A percentile compares a stretch with the other conserved stretches of the same genome.
These are phyloP conservation scores for Papiliotrema nemorosa DNA, from an alignment of 1,284 basidiomycete genomes.

Conservation along the genomic window DNA sequence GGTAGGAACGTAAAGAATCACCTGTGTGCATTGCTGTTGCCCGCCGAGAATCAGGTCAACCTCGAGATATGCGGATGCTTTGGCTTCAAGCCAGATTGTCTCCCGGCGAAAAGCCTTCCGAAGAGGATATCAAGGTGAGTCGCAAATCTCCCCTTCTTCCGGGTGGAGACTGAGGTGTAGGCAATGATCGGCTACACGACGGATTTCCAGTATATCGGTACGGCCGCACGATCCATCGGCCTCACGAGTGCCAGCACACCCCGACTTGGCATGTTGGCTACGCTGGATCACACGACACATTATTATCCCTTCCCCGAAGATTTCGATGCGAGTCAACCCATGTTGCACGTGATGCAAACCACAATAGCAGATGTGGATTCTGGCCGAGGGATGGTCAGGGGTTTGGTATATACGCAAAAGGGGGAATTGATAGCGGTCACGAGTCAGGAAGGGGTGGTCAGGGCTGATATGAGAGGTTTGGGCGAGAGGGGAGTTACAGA, in stretches of 20 bases:
- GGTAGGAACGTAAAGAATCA: slow-evolving; percentile 64
- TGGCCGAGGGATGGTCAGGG: slow-evolving; percentile 71
- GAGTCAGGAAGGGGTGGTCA: slow-evolving; percentile 71
- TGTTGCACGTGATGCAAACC: slow-evolving; percentile 73
- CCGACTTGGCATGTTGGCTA: slow-evolving; percentile 68
- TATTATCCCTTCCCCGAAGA: slow-evolving; percentile 69
- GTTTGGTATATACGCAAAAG: slow-evolving; percentile 68
- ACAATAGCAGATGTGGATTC: slow-evolving; percentile 58
- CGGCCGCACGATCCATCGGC: slow-evolving; percentile 62
- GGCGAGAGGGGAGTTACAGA: slow-evolving; percentile 24
- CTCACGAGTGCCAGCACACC: slow-evolving; percentile 52
- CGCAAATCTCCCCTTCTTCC: not conserved
- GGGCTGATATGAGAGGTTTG: slow-evolving; percentile 36
- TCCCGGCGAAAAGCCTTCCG: slow-evolving; percentile 57
- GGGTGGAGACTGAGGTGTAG: slow-evolving; percentile 48
- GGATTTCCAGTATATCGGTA: slow-evolving; percentile 72
- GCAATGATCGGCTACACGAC: slow-evolving; percentile 83
- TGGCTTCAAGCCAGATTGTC: slow-evolving; percentile 70
- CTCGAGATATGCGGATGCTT: slow-evolving; percentile 58
- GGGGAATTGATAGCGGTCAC: slow-evolving; percentile 73
- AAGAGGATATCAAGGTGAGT: slow-evolving; percentile 72
- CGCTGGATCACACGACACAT: slow-evolving; percentile 78
- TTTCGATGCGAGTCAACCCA: slow-evolving; percentile 73
- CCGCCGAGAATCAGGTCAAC: slow-evolving; percentile 7
- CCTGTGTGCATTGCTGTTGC: slow-evolving; percentile 61